Conservation (phyloP, 2,329 filamentous ascomycete species). For the Metarhizium brunneum region DNA sequence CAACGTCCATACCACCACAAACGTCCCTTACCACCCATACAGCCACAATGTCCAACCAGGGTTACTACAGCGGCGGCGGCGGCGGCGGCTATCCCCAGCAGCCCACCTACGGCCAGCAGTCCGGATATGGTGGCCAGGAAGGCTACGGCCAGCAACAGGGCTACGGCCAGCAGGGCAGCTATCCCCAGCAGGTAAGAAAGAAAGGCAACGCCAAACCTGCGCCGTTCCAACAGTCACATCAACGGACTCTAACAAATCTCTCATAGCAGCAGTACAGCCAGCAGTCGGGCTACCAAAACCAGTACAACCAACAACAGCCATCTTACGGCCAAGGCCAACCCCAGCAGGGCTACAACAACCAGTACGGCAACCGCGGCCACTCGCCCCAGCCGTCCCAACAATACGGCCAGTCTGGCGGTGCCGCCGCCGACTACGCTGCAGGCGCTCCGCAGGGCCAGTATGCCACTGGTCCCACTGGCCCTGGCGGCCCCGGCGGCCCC, state of each 20-base stretch:
- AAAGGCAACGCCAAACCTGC: not conserved
- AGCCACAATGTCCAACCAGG: conserved; percentile 28
- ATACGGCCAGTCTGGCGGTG: conserved; percentile 13
- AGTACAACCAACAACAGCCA: conserved; percentile 6
- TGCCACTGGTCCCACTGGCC: conserved; percentile 12
- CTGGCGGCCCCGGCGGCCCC: conserved; percentile 20
- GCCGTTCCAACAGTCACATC: not conserved
- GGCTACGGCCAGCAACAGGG: conserved; percentile 19
- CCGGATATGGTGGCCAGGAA: conserved; percentile 11
- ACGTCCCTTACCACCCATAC: not conserved
- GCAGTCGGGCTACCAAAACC: conserved; percentile 1
- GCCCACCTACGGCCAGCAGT: conserved; percentile 9
- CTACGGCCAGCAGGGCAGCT: conserved; percentile 9
- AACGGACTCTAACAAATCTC: not conserved
- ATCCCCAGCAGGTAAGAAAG: conserved; percentile 9
- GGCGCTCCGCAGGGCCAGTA: conserved; percentile 12
- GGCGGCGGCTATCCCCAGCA: conserved; percentile 14
- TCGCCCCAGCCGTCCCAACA: conserved; percentile 8
- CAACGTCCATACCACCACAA: too few relatives aligned
- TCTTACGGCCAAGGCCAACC: conserved; percentile 11
- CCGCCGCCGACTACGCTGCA: conserved; percentile 12
- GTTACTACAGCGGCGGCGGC: conserved; percentile 24
- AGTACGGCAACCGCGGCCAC: conserved; percentile 10
- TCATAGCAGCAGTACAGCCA: conserved; percentile 5
- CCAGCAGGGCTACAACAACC: conserved; percentile 7